phyloP scores from a whole-genome alignment of 768 basidiomycete genomes.

The Psilocybe azurescens region DNA sequence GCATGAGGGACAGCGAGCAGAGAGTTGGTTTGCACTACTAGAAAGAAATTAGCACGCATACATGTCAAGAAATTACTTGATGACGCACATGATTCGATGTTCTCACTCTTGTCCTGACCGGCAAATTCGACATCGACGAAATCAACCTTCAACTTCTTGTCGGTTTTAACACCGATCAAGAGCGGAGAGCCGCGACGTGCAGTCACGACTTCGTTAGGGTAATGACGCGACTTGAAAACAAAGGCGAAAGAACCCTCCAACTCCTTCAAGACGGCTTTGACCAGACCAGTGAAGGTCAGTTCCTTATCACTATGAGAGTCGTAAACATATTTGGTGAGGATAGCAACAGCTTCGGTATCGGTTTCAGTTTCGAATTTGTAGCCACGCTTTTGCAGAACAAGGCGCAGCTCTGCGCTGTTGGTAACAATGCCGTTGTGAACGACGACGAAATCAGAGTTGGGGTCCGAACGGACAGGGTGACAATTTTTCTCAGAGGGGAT shows the following conservation, averaged over 20 bases:
- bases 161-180: slow-evolving; percentile 98
- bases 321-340: slow-evolving; percentile 95
- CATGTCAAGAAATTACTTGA: slow-evolving; percentile 8
- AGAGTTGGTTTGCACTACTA: slow-evolving; percentile 50
- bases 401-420: slow-evolving; percentile 85
- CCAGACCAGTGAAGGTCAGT: slow-evolving; percentile 85
- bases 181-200: slow-evolving; percentile 97
- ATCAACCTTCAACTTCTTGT: slow-evolving; percentile 99
- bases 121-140: slow-evolving; percentile 98
- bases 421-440: slow-evolving; percentile 99
- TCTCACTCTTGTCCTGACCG: slow-evolving; percentile 62
- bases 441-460: slow-evolving; percentile 81
- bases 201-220: slow-evolving; percentile 94
- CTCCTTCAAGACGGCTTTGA: slow-evolving; percentile 97
- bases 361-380: slow-evolving; percentile 95
- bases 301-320: slow-evolving; percentile 90
- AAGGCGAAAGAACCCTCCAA: slow-evolving; percentile 99
- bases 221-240: slow-evolving; percentile 97
- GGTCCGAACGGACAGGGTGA: slow-evolving; percentile 91
- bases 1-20: slow-evolving; percentile 71
- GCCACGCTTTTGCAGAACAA: slow-evolving; percentile 94
- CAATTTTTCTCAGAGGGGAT: slow-evolving; percentile 88
- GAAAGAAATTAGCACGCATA: slow-evolving; percentile 13
- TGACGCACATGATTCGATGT: slow-evolving; percentile 46
- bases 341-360: slow-evolving; percentile 97